Evolutionary conservation across 139 green algal species (phyloP), one percentile per base, ranked within the genome.

Genomic region (Volvox africanus): DNA sequence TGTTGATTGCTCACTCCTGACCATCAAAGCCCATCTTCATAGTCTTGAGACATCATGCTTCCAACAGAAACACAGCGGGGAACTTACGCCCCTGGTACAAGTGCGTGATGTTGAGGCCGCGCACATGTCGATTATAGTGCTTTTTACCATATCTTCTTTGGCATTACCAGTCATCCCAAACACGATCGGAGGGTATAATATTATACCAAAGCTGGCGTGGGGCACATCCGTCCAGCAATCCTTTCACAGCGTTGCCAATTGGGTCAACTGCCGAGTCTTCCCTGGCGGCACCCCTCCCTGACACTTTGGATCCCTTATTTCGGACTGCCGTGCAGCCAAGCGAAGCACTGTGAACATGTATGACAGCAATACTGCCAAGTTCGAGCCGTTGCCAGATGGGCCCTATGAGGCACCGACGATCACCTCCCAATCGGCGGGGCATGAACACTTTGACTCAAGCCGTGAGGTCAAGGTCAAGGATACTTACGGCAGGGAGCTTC

Each of bases 391-490:
- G 22, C 92, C 92, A 1, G 88, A 91, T 26, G 92, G 92, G 3
- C 92, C 92, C 0, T 92, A 87, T 50, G 92, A 94, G 88, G 92
- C 68, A 3, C 69, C 71, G 1, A 0, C 79, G 11, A 73, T 94
- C 21, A 35, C 18, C 24, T 32, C 90, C 32, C 82, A 92, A 36
- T 26, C 76, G 1, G 83, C 32, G 1, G 89, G 88, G 24, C 89
- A 93, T 24, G 18, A 50, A 1, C 89, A 94, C 33, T 94, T 93
- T n/a, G 75, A 92, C 19, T 22, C 75, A 0, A 92, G 80, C 0
- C 75, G 92, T 1, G 89, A 94, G 67, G 93, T 94, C 33, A 94
- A 94, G 87, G 86, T 94, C 0, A 92, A 89, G 68, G 89, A 93
- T 24, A 28, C 81, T 1, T 65, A 88, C 16, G 92, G 92, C 55